A percentile compares a stretch with the other conserved stretches of the same genome.
These are phyloP conservation scores for Citrus medica DNA, from an alignment of 345 rosid species.

Conservation along the genomic window DNA sequence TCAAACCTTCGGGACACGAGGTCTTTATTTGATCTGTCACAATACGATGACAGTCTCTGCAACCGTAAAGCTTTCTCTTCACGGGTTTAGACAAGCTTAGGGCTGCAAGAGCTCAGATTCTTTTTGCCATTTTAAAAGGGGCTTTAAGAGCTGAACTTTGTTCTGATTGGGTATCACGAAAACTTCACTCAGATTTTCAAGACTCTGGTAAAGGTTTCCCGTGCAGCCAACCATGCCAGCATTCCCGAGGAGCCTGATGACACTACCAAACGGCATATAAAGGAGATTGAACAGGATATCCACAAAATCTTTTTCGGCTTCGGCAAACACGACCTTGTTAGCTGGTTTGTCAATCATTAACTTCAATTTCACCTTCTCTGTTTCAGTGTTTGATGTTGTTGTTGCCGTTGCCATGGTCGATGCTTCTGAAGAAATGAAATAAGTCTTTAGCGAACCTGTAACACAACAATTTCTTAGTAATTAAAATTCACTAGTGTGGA, in stretches of 20 bases:
- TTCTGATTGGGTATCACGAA: neutral
- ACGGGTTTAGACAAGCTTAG: neutral
- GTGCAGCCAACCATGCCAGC: slow-evolving; percentile 15
- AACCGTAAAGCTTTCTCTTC: neutral
- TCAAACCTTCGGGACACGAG: neutral
- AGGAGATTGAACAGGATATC: slow-evolving; percentile 20
- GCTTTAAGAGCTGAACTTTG: slow-evolving; percentile 1
- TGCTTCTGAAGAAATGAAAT: too few species aligned
- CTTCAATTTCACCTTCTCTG: slow-evolving; percentile 5
- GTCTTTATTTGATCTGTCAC: neutral
- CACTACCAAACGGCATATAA: slow-evolving; percentile 18
- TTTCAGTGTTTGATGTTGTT: neutral
- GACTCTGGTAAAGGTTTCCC: neutral
- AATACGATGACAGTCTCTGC: fast-evolving
- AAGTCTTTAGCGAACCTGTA: too few species aligned
- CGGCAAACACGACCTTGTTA: slow-evolving; percentile 9
- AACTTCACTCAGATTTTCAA: neutral
- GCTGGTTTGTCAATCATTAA: slow-evolving; percentile 1
- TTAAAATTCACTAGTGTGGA: too few species aligned
- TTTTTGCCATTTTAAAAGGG: neutral
- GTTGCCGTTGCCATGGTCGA: too few species aligned
- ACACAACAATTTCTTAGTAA: too few species aligned
- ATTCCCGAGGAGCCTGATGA: neutral
- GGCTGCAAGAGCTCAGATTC: neutral
- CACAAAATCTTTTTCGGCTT: slow-evolving; percentile 11